Base-by-base conservation (phyloP, 129 eudicot species). In the Flaveria linearis region DNA sequence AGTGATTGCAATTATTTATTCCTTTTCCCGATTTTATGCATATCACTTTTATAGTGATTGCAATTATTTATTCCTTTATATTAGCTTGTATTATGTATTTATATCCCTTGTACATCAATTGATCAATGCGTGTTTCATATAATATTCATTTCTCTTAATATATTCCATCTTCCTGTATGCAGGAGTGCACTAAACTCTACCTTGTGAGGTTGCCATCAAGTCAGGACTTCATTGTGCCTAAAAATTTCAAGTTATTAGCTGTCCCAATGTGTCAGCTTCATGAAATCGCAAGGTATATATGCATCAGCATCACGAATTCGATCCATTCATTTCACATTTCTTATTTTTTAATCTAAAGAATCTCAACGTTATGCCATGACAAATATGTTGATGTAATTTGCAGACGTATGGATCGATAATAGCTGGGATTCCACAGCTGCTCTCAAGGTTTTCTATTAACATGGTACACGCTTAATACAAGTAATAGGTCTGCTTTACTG, bases 181-280 rank as follows among this genome's bases (percentile, higher is more conserved):
- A 92, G 98, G 96, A 92, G 75, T 92, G 98, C 74, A 84, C 78
- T 57, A 92, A 92, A 78, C 85, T 92, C 66, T 92, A 78, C 79
- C 90, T 92, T 63, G 96, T 92, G 63, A 92, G 85, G 85, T 81
- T 92, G 71, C 96, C 91, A 17, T 83, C 72, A 16, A 90, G 83
- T 65, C 78, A 75, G 56, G 92, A 81, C 71, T 88, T 92, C 68
- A 36, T 80, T 36, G 96, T 92, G 41, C 96, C 96, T 1, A 84
- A 72, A 68, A 90, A 90, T 75, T 70, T 78, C 42, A 87, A 85
- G 80, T 81, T 85, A 53, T 87, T 86, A 58, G 98, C 88, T 7
- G 93, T 92, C 66, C 98, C 98, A 6, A 49, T 92, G 81, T 82
- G 82, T 82, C 92, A 90, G 57, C 68, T 92, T 81, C 90, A 90